These are phyloP conservation scores for Populus ilicifolia DNA, from an alignment of 345 rosid species.

Conservation along the genomic window DNA sequence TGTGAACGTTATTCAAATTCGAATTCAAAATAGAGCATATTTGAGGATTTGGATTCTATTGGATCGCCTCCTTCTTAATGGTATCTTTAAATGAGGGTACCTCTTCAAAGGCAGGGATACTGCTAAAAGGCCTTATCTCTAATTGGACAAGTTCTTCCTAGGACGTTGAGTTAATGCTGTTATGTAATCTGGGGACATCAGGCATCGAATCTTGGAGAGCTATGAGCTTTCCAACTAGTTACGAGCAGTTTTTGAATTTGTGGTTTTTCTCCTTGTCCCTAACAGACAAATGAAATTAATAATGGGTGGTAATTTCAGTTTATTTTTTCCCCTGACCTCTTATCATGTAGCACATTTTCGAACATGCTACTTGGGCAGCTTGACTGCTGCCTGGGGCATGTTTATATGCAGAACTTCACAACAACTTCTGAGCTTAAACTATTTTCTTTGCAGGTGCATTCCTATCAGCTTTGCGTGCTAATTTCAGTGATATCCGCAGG, in stretches of 20 bases:
- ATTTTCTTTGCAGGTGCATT: constrained; percentile 62
- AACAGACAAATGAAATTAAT: background rate
- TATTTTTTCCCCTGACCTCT: background rate
- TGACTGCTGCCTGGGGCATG: background rate
- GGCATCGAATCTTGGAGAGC: background rate
- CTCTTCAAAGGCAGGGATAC: background rate
- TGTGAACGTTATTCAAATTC: background rate
- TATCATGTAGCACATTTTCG: background rate
- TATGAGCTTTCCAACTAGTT: background rate
- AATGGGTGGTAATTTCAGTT: background rate
- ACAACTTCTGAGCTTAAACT: background rate
- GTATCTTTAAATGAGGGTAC: background rate
- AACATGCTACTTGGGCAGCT: background rate
- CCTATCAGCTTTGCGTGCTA: constrained; percentile 55
- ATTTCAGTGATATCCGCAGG: constrained; percentile 73
- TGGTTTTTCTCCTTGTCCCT: background rate
- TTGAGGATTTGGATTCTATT: background rate
- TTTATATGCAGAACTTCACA: background rate
- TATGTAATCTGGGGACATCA: background rate
- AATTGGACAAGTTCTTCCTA: background rate
- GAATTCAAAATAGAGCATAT: background rate
- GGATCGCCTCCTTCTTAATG: too few relatives aligned
- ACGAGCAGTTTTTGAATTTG: background rate
- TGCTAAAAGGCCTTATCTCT: too few relatives aligned
- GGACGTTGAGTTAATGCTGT: background rate